Conservation (phyloP, 1,284 basidiomycete genomes). For the Heterobasidion annosum region DNA sequence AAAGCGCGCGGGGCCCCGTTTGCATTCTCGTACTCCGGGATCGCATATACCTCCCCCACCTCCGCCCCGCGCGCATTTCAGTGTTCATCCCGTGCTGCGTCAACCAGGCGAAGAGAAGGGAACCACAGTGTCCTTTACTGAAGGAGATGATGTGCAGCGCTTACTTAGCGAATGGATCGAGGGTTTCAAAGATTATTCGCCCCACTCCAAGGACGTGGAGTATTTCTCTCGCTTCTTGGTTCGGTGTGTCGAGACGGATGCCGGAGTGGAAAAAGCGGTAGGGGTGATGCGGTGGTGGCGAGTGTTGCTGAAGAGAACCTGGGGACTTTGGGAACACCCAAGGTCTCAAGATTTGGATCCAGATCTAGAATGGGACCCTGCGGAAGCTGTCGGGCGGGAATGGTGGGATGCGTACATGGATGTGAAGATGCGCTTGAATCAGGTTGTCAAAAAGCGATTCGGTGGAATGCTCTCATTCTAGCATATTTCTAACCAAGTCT, state of each 20-base stretch:
- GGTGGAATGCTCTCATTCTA: slow-evolving; percentile 45
- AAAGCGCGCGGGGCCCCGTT: slow-evolving; percentile 33
- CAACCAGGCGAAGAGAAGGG: slow-evolving; percentile 40
- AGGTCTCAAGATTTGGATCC: slow-evolving; percentile 18
- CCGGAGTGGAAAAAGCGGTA: slow-evolving; percentile 58
- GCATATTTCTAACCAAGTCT: too few relatives aligned
- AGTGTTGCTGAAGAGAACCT: slow-evolving; percentile 50
- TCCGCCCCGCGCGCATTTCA: slow-evolving; percentile 40
- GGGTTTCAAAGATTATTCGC: slow-evolving; percentile 44
- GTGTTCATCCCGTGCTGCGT: slow-evolving; percentile 40
- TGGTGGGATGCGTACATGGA: slow-evolving; percentile 74
- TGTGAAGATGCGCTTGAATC: slow-evolving; percentile 56
- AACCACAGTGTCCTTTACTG: slow-evolving; percentile 46
- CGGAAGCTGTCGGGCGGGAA: slow-evolving; percentile 34
- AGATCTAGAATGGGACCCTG: slow-evolving; percentile 18
- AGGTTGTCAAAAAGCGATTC: slow-evolving; percentile 48
- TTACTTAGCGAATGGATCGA: slow-evolving; percentile 70
- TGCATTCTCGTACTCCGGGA: slow-evolving; percentile 19
- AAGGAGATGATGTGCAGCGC: slow-evolving; percentile 58
- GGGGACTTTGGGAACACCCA: slow-evolving; percentile 42
- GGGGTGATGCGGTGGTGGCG: slow-evolving; percentile 76
- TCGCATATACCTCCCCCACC: slow-evolving; percentile 31
- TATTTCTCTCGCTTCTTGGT: slow-evolving; percentile 65
- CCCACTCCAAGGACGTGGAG: slow-evolving; percentile 61
- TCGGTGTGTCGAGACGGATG: slow-evolving; percentile 55